Base-by-base conservation (phyloP, 129 eudicot genomes). In the Lactuca sativa region DNA sequence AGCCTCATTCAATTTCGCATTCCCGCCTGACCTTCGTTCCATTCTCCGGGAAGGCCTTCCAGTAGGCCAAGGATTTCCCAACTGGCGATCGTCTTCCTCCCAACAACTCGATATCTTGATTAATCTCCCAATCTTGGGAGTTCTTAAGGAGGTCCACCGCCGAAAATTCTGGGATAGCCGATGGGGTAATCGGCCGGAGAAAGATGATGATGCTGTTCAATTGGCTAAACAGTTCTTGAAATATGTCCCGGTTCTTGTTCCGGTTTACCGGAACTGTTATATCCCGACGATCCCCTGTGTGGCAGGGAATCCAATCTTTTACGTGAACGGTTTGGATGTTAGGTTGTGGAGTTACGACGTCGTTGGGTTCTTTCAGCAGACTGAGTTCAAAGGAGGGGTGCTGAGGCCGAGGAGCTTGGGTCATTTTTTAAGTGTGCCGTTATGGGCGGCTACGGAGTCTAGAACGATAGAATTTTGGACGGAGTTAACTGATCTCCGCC, bases 1-100 rank as follows among this genome's bases (percentile, higher is more conserved):
- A 74, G 71, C 89, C 48, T 41, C 77, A 5, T 78, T 78, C 75
- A 18, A 37, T 12, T 88, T 92, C 81, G 40, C 85, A 3, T 92
- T 88, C 83, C 95, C 96, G 4, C 98, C 98, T 0, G 98, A 92
- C 80, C 95, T 92, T 66, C 88, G 95, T 0, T 68, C 96, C 0
- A 83, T 92, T 15, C 98, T 92, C 78, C 85, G 72, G 4, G 91
- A 84, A 66, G 98, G 98, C 44, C 91, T 92, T 4, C 91, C 98
- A 1, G 75, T 88, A 0, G 96, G 96, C 59, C 79, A 71, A 30
- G 98, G 95, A 30, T 92, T 92, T 36, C 98, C 96, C 18, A 81
- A 92, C n/a, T 92, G 98, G 98, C 83, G 96, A 48, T 86, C 83
- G 2, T 86, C 95, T 2, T 92, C 98, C 7, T 16, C 36, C 0